Evolutionary conservation across 1,284 basidiomycete species (phyloP), one percentile per base, ranked within the genome.

Genomic region (Heterobasidion occidentale): DNA sequence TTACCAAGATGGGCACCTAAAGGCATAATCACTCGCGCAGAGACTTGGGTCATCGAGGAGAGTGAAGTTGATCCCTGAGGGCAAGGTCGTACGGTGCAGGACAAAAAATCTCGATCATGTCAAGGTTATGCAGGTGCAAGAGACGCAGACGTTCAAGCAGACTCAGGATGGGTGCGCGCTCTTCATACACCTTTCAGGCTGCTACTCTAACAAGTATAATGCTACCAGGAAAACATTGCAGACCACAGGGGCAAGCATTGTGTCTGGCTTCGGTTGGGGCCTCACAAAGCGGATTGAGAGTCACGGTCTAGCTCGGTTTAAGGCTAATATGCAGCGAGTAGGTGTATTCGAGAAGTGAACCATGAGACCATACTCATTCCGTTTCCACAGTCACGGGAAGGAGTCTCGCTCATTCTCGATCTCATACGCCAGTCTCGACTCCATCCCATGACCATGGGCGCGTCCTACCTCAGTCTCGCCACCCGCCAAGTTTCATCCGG

Each of bases 1-100:
- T 76, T 97, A 54, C 95, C 95, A 3, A 81, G 86, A 66, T 98
- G 95, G 95, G 91, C 89, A 15, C 91, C 90, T 2, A 79, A 83
- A 64, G 90, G 90, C 47, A 89, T 90, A 65, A 76, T 90, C 52
- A 79, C 77, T 15, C 82, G 82, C 64, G 83, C 83, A 53, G 92
- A 87, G 74, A 88, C 78, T 11, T 96, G 92, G 93, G 84, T 95
- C 54, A 73, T 95, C 60, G 93, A 96, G 70, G 90, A 95, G 76
- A 94, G 88, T 63, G 88, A 94, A 64, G 91, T 96, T 19, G 90
- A 92, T 70, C 86, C 86, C 88, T 5, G 71, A 81, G 59, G 86
- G 86, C 20, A 81, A 83, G 67, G 76, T 80, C 9, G 80, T 92
- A 59, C 74, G 76, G 51, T 92, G 89, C 66, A 75, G 76, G 54